Conservation (phyloP, 2,329 filamentous ascomycete species). For the Verticillium albo-atrum region DNA sequence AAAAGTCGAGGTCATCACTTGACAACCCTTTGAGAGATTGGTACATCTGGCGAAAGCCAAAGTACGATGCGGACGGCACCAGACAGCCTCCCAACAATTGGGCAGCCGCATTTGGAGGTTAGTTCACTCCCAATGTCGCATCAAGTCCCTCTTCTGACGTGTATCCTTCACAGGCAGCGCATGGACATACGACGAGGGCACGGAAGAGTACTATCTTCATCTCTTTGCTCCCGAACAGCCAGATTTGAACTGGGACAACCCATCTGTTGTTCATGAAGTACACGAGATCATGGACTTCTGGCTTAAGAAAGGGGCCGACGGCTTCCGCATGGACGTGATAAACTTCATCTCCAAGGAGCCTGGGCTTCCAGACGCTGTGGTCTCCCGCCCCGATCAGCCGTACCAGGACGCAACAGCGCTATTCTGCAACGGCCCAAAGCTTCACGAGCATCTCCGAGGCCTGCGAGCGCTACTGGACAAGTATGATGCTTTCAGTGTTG, state of each 20-base stretch:
- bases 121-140: not conserved
- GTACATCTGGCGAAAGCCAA: conserved; percentile 51
- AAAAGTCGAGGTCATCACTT: conserved; percentile 54
- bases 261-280: conserved; percentile 58
- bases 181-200: conserved; percentile 60
- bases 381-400: conserved; percentile 41
- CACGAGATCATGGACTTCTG: conserved; percentile 70
- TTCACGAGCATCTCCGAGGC: conserved; percentile 59
- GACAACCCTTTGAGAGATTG: conserved; percentile 58
- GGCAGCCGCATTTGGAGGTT: conserved; percentile 48
- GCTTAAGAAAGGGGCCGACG: conserved; percentile 63
- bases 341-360: conserved; percentile 61
- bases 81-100: conserved; percentile 68
- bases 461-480: conserved; percentile 50
- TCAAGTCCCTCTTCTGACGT: not conserved
- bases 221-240: conserved; percentile 68
- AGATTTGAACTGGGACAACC: conserved; percentile 75
- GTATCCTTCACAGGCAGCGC: conserved; percentile 32
- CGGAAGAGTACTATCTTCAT: conserved; percentile 66
- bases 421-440: conserved; percentile 57
- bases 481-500: conserved; percentile 59
- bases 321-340: conserved; percentile 67
- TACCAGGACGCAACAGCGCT: conserved; percentile 43
- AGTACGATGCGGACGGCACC: conserved; percentile 45
- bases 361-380: conserved; percentile 47